phyloP scores from a whole-genome alignment of 169 alveolate genomes.

The Eimeria necatrix region DNA sequence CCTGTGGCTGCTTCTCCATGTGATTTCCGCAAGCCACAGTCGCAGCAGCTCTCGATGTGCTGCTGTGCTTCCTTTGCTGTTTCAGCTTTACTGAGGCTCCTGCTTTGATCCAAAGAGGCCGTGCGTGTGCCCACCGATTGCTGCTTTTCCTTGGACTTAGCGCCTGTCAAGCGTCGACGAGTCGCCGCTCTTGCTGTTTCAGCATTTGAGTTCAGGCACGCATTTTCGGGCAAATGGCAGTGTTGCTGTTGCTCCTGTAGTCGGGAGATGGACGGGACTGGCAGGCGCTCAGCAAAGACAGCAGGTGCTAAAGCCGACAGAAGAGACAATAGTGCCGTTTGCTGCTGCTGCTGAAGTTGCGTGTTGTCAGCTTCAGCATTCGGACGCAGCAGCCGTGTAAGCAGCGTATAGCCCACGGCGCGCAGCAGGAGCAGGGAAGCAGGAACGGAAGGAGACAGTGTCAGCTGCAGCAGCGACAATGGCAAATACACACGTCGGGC shows the following conservation, averaged over 20 bases:
- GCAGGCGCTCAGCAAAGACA: slow-evolving; percentile 63
- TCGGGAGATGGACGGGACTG: slow-evolving; percentile 30
- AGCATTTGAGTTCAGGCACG: neutral
- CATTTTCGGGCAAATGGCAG: neutral
- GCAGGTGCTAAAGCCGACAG: slow-evolving; percentile 65
- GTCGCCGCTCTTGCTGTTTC: neutral
- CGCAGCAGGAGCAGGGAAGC: slow-evolving; percentile 68
- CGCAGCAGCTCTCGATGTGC: slow-evolving; percentile 8
- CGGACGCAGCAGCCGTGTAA: slow-evolving; percentile 63
- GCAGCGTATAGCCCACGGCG: slow-evolving; percentile 38
- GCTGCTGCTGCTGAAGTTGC: slow-evolving; percentile 68
- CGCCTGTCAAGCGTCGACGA: neutral
- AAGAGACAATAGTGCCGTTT: slow-evolving; percentile 57
- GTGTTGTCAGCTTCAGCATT: slow-evolving; percentile 35
- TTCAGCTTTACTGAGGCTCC: neutral
- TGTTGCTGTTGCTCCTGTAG: slow-evolving; percentile 41
- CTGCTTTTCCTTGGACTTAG: neutral
- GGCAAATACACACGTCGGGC: neutral
- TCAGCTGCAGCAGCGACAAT: slow-evolving; percentile 49
- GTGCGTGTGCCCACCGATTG: slow-evolving; percentile 22
- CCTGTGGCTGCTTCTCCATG: neutral
- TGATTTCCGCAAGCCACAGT: slow-evolving; percentile 6
- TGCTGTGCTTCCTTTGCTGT: neutral
- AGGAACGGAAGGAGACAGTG: slow-evolving; percentile 57
- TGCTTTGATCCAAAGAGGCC: neutral